Evolutionary conservation across 495 filamentous ascomycete genomes (phyloP).

Genomic region (Astrocystis sublimbata): DNA sequence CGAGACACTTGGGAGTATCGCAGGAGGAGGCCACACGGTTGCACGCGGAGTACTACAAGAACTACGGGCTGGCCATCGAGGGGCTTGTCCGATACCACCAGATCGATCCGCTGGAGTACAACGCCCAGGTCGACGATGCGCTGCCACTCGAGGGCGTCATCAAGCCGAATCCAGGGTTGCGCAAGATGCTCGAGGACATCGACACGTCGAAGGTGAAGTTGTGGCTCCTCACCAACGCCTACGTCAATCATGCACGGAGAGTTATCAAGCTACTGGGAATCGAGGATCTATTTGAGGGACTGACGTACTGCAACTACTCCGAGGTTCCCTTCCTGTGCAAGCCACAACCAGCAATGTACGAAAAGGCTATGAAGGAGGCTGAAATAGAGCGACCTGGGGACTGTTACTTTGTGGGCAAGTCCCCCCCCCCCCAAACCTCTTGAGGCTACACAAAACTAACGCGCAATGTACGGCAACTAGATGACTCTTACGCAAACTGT

Average conservation of each 20-base stretch:
- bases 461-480: too few species aligned
- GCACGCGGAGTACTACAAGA: slow-evolving; percentile 88
- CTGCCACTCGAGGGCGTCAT: slow-evolving; percentile 85
- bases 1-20: slow-evolving; percentile 69
- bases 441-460: too few species aligned
- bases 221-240: slow-evolving; percentile 97
- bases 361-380: slow-evolving; percentile 72
- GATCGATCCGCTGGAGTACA: slow-evolving; percentile 95
- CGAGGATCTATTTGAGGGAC: slow-evolving; percentile 86
- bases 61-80: slow-evolving; percentile 96
- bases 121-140: slow-evolving; percentile 90
- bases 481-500: slow-evolving; percentile 81
- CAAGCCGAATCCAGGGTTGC: slow-evolving; percentile 70
- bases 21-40: slow-evolving; percentile 75
- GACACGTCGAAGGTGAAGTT: slow-evolving; percentile 76
- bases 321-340: slow-evolving; percentile 74
- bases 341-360: slow-evolving; percentile 79
- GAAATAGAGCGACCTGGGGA: slow-evolving; percentile 56
- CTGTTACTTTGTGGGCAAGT: slow-evolving; percentile 85
- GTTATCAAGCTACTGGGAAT: slow-evolving; percentile 80
- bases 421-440: too few species aligned
- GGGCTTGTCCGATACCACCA: slow-evolving; percentile 91
- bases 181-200: slow-evolving; percentile 74
- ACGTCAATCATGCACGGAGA: slow-evolving; percentile 79
- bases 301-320: slow-evolving; percentile 90